phyloP scores from a whole-genome alignment of 139 green algal genomes.

The Eudorina sp. region DNA sequence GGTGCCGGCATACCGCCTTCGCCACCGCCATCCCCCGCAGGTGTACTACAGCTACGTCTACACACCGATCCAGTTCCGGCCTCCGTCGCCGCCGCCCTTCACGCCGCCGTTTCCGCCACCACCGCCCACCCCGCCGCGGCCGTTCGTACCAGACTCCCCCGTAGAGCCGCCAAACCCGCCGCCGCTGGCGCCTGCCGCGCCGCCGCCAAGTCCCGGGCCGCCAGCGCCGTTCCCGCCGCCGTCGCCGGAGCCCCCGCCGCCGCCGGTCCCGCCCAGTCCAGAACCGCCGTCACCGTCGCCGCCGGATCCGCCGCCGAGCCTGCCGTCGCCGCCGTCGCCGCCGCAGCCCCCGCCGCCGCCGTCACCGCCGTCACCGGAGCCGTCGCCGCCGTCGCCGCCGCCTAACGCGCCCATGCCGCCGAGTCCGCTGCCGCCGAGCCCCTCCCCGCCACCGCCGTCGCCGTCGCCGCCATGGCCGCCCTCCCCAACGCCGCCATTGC shows the following conservation, averaged over 20 bases:
- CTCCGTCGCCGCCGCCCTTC: background rate
- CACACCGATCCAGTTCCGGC: constrained; percentile 22
- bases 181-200: background rate
- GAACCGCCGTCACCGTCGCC: background rate
- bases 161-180: background rate
- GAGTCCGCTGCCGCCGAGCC: background rate
- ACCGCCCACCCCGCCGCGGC: background rate
- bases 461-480: background rate
- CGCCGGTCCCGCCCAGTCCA: background rate
- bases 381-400: background rate
- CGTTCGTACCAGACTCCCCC: background rate
- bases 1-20: too few species aligned
- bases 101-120: background rate
- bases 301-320: background rate
- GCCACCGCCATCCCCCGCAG: background rate
- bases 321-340: background rate
- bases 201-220: background rate
- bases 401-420: background rate
- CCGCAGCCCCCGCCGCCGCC: background rate
- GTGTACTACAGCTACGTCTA: background rate
- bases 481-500: background rate
- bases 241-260: background rate
- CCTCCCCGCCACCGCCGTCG: background rate
- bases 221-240: background rate
- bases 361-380: background rate